Conservation (phyloP, 1,284 basidiomycete genomes). For the Ceratobasidium sp. region DNA sequence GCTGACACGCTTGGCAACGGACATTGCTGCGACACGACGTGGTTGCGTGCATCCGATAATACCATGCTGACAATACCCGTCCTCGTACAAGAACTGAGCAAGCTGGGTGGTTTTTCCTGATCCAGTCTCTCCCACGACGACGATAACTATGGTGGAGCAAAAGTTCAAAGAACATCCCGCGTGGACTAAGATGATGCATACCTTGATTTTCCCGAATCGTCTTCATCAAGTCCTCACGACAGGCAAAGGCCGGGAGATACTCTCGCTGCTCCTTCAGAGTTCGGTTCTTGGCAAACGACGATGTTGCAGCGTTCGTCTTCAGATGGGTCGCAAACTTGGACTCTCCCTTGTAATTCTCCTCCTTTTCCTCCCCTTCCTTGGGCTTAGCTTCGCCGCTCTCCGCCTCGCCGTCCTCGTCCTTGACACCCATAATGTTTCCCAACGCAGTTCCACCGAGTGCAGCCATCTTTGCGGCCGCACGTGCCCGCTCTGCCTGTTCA, state of each 20-base stretch:
- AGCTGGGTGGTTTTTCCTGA: conserved; percentile 96
- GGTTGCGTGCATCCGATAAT: conserved; percentile 96
- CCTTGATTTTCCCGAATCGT: conserved; percentile 96
- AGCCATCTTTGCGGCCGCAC: conserved; percentile 94
- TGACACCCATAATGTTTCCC: conserved; percentile 97
- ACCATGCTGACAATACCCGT: conserved; percentile 89
- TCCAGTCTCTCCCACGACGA: conserved; percentile 96
- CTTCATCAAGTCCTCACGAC: conserved; percentile 91
- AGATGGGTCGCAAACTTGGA: conserved; percentile 96
- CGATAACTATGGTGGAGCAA: no score
- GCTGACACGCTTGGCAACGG: conserved; percentile 96
- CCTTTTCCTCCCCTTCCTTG: conserved; percentile 62
- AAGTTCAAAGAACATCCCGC: no score
- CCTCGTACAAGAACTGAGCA: conserved; percentile 92
- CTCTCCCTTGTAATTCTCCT: conserved; percentile 87
- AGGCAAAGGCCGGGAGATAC: conserved; percentile 97
- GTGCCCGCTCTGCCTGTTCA: conserved; percentile 93
- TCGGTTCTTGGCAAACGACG: conserved; percentile 80
- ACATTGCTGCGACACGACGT: conserved; percentile 97
- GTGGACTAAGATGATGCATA: no score
- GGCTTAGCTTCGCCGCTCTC: conserved; percentile 64
- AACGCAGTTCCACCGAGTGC: conserved; percentile 90
- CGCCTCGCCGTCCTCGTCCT: conserved; percentile 89
- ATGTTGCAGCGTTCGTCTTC: conserved; percentile 78
- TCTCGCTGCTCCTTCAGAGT: conserved; percentile 95